Evolutionary conservation across 108 stramenopile species (phyloP).

Genomic region (Skeletonema potamos): DNA sequence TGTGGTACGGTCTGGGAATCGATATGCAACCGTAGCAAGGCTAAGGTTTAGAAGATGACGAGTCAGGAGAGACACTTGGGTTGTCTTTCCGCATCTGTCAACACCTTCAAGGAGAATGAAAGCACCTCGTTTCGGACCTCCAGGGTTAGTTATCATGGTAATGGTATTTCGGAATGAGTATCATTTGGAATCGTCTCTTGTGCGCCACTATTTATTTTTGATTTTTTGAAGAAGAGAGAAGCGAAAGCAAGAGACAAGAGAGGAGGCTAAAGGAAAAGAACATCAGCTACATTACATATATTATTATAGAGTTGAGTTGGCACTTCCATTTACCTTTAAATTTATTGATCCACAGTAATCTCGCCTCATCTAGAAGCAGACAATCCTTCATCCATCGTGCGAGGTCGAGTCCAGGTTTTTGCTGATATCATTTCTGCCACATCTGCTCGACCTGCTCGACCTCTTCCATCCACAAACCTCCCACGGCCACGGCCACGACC

Average conservation of each 20-base stretch:
- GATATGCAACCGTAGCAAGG: conserved; percentile 67
- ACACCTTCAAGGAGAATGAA: conserved; percentile 99
- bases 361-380: conserved; percentile 14
- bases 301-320: no score
- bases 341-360: no score
- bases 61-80: conserved; percentile 74
- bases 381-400: conserved; percentile 50
- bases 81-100: conserved; percentile 99
- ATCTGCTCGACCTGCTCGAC: conserved; percentile 47
- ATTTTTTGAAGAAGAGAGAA: not conserved
- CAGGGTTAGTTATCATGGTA: conserved; percentile 3
- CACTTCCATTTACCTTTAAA: no score
- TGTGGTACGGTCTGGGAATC: conserved; percentile 85
- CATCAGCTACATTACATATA: no score
- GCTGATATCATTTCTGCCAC: conserved; percentile 67
- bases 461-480: conserved; percentile 44
- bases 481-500: conserved; percentile 42
- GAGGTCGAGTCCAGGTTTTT: conserved; percentile 73
- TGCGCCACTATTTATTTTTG: no score
- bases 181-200: not conserved
- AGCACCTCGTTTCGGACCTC: conserved; percentile 72
- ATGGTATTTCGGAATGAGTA: no score
- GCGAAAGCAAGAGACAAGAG: no score
- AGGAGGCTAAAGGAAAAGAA: no score
- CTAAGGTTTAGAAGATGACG: conserved; percentile 61